phyloP scores from a whole-genome alignment of 176 grass and related monocot species.

The Thalia dealbata region DNA sequence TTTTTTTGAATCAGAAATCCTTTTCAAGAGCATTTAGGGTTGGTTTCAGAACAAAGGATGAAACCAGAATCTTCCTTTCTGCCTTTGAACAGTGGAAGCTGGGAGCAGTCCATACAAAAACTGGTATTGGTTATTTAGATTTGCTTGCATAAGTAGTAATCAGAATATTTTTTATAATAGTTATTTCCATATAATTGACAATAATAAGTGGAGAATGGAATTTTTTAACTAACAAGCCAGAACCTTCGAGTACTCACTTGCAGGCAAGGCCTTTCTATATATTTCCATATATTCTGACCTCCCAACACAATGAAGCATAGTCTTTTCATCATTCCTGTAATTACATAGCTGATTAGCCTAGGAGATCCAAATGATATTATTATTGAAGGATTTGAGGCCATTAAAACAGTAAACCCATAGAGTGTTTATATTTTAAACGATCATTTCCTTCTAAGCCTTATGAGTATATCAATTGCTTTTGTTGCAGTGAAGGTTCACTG shows the following conservation, averaged over 20 bases:
- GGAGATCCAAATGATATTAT: too few species aligned
- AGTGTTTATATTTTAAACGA: too few species aligned
- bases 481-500: too few species aligned
- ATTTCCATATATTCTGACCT: too few species aligned
- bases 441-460: too few species aligned
- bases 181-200: conserved; percentile 5
- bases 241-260: background rate
- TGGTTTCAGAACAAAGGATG: conserved; percentile 82
- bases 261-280: too few species aligned
- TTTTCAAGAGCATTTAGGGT: conserved; percentile 90
- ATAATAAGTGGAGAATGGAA: background rate
- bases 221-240: background rate
- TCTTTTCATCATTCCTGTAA: too few species aligned
- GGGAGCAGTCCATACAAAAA: conserved; percentile 33
- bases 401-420: too few species aligned
- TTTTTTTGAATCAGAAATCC: conserved; percentile 52
- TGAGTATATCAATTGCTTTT: too few species aligned
- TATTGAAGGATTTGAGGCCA: too few species aligned
- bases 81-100: conserved; percentile 86
- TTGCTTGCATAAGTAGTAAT: conserved; percentile 2
- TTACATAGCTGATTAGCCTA: too few species aligned
- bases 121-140: conserved; percentile 46
- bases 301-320: too few species aligned
- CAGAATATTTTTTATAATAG: conserved; percentile 3
- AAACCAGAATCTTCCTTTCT: conserved; percentile 69